phyloP scores from a whole-genome alignment of 2,329 filamentous ascomycete genomes.

The Epichloe sibirici region DNA sequence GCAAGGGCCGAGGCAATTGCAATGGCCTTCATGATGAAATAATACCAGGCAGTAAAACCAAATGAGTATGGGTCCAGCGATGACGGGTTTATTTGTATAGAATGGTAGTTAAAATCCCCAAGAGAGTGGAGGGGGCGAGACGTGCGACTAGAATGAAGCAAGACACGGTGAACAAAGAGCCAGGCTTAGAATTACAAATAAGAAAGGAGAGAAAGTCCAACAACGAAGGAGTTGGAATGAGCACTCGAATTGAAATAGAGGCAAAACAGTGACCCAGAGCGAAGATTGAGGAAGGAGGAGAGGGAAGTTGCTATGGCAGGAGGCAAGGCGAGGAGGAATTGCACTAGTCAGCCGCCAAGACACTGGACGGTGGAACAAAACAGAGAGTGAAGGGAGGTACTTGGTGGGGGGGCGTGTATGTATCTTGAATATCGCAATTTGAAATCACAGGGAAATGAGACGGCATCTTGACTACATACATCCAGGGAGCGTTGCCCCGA shows the following conservation, averaged over 20 bases:
- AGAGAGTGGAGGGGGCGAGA: conserved; percentile 10
- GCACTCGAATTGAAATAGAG: conserved; percentile 10
- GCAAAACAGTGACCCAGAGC: conserved; percentile 9
- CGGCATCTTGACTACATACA: no score
- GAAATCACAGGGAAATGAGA: no score
- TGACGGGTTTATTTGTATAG: background rate
- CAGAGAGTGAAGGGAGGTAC: no score
- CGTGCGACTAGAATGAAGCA: conserved; percentile 2
- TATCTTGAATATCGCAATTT: no score
- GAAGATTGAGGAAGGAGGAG: background rate
- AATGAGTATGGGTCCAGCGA: conserved; percentile 1
- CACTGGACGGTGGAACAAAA: no score
- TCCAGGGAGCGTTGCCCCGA: no score
- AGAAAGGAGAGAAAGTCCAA: conserved; percentile 18
- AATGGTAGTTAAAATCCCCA: conserved; percentile 2
- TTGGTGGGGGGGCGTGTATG: no score
- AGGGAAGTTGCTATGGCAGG: background rate
- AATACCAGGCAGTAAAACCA: conserved; percentile 8
- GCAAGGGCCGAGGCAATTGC: conserved; percentile 36
- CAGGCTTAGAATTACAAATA: conserved; percentile 4
- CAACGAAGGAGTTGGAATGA: conserved; percentile 24
- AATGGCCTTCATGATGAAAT: conserved; percentile 35
- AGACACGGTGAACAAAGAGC: conserved; percentile 5
- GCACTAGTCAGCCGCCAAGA: background rate
- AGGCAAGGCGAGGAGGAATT: background rate